These are phyloP conservation scores for Debaryomyces sp. DNA, from an alignment of 1,139 yeast species.

Conservation along the genomic window DNA sequence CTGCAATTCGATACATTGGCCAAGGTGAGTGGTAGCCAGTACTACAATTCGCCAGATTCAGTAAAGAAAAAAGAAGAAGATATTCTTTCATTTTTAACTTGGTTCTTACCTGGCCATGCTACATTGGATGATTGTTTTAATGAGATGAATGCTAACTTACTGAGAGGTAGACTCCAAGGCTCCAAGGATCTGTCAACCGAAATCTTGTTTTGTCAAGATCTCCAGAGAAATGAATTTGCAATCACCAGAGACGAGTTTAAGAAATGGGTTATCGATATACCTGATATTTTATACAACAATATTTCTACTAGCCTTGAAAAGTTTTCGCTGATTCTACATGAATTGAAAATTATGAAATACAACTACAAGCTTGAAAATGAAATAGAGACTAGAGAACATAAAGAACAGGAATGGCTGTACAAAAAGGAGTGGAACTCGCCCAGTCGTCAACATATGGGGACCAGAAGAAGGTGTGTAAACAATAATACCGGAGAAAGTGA, in stretches of 20 bases:
- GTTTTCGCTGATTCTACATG: constrained; percentile 9
- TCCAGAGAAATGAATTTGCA: background rate
- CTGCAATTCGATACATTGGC: constrained; percentile 8
- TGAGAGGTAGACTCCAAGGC: background rate
- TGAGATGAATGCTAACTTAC: constrained; percentile 6
- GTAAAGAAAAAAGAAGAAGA: constrained; percentile 10
- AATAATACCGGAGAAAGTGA: background rate
- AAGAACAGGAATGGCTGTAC: background rate
- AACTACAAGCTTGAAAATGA: constrained; percentile 9
- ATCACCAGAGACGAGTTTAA: constrained; percentile 10
- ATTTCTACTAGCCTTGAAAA: constrained; percentile 7
- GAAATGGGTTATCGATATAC: constrained; percentile 13
- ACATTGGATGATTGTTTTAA: constrained; percentile 7
- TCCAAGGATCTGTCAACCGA: background rate
- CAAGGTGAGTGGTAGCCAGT: constrained; percentile 7
- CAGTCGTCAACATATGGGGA: background rate
- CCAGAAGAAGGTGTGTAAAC: background rate
- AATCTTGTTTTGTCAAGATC: constrained; percentile 1
- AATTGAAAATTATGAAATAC: constrained; percentile 12
- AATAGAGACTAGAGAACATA: background rate
- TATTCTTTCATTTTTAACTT: constrained; percentile 7
- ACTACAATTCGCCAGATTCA: constrained; percentile 7
- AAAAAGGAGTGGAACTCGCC: background rate
- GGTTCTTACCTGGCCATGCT: constrained; percentile 10
- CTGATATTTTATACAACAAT: constrained; percentile 12